Evolutionary conservation across 2,329 filamentous ascomycete genomes (phyloP).

Genomic region (Colletotrichum plurivorum): DNA sequence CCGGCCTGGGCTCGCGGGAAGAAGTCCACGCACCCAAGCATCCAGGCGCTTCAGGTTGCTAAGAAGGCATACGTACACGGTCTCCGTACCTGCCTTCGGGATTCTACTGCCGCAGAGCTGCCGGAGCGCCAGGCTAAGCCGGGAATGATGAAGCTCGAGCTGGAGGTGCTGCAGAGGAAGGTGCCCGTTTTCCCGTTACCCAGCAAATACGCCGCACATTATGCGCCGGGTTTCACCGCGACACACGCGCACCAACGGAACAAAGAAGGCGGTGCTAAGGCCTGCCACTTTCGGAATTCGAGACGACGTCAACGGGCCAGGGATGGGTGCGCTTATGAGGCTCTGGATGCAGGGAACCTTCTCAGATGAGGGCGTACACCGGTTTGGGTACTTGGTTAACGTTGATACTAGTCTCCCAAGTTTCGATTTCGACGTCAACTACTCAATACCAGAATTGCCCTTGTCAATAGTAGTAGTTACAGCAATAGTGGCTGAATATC

Average conservation of each 20-base stretch:
- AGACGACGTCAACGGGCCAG: slow-evolving; percentile 3
- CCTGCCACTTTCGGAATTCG: slow-evolving; percentile 9
- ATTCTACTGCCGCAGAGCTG: neutral
- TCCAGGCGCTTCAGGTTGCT: neutral
- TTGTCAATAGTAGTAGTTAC: no score
- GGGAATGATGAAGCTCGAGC: neutral
- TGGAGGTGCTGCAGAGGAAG: no score
- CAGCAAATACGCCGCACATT: neutral
- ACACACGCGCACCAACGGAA: slow-evolving; percentile 33
- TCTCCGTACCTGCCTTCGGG: neutral
- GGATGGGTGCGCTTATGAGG: slow-evolving; percentile 9
- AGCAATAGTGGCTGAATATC: no score
- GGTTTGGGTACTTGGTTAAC: no score
- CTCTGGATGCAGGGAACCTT: neutral
- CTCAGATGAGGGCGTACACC: no score
- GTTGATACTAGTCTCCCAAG: no score
- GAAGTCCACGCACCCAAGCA: neutral
- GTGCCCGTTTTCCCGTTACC: neutral
- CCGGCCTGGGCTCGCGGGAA: neutral
- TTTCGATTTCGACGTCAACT: no score
- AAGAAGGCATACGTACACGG: no score
- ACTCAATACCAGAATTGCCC: no score
- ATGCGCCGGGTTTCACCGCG: slow-evolving; percentile 17
- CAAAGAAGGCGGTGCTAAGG: neutral
- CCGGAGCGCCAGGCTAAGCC: neutral